Percentiles rank a stretch among this genome's conserved stretches.
Conservation (phyloP, 192 early-diverging fungal species). For the Coemansia sp. region DNA sequence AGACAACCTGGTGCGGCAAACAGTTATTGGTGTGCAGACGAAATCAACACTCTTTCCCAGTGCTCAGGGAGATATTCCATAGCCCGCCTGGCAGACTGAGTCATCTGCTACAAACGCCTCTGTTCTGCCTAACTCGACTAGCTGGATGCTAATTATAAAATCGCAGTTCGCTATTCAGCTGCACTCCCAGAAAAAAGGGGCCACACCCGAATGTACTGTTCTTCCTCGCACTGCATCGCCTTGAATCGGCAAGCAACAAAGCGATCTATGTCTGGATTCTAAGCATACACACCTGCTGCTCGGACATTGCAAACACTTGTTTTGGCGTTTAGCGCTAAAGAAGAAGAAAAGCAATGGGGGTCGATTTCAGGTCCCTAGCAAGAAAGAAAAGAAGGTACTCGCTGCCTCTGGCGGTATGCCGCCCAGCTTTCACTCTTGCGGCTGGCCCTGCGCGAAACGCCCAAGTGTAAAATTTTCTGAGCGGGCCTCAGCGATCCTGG, state of each 20-base stretch:
- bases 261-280: no score
- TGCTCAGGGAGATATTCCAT: no score
- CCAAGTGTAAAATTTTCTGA: slow-evolving; percentile 37
- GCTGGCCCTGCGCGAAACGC: slow-evolving; percentile 6
- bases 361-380: slow-evolving; percentile 32
- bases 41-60: no score
- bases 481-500: slow-evolving; percentile 4
- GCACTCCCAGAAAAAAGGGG: no score
- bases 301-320: slow-evolving; percentile 42
- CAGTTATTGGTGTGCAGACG: no score
- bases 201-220: no score
- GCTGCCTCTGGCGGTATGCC: slow-evolving; percentile 10
- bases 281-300: slow-evolving; percentile 54
- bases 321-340: slow-evolving; percentile 31
- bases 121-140: no score
- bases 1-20: no score
- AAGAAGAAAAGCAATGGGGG: not conserved
- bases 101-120: no score
- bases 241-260: not conserved
- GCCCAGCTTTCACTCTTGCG: slow-evolving; percentile 5
- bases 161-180: no score
- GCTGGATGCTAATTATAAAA: no score
- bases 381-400: slow-evolving; percentile 50
- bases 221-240: not conserved
- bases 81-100: no score